phyloP scores from a whole-genome alignment of 2,329 filamentous ascomycete genomes.

The Aspergillus sp. region DNA sequence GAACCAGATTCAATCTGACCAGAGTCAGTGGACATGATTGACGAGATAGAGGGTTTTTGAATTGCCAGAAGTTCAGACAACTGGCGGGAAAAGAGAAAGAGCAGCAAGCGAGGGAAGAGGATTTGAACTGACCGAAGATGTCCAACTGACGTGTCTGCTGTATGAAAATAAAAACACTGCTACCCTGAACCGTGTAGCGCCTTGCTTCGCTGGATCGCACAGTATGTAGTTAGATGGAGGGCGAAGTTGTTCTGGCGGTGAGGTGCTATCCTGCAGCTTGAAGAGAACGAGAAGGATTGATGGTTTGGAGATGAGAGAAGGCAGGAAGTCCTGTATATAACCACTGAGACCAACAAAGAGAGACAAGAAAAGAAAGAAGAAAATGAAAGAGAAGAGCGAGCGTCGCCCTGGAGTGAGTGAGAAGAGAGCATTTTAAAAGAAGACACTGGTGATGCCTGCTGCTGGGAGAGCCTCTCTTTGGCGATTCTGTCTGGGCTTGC shows the following conservation, averaged over 20 bases:
- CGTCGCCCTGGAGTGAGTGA: too few species aligned
- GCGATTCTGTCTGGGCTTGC: too few species aligned
- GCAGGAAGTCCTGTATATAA: too few species aligned
- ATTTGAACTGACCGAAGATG: neutral
- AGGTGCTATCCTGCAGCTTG: neutral
- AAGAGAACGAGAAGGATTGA: neutral
- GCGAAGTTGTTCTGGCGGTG: too few species aligned
- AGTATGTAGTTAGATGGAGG: too few species aligned
- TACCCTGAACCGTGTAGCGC: neutral
- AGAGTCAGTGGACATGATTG: conserved; percentile 9
- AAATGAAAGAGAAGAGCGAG: neutral
- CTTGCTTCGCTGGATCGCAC: too few species aligned
- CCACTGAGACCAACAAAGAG: neutral
- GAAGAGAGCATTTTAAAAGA: too few species aligned
- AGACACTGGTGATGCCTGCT: too few species aligned
- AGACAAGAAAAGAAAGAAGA: neutral
- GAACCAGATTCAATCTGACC: neutral
- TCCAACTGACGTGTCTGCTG: too few species aligned
- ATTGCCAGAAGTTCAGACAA: neutral
- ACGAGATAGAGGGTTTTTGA: neutral
- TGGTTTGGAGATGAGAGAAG: neutral
- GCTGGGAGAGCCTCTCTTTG: too few species aligned
- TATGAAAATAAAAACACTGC: neutral
- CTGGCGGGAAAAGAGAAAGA: neutral
- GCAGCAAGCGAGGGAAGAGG: neutral